phyloP scores from a whole-genome alignment of 768 basidiomycete genomes.

The Amanita subjunquillea region DNA sequence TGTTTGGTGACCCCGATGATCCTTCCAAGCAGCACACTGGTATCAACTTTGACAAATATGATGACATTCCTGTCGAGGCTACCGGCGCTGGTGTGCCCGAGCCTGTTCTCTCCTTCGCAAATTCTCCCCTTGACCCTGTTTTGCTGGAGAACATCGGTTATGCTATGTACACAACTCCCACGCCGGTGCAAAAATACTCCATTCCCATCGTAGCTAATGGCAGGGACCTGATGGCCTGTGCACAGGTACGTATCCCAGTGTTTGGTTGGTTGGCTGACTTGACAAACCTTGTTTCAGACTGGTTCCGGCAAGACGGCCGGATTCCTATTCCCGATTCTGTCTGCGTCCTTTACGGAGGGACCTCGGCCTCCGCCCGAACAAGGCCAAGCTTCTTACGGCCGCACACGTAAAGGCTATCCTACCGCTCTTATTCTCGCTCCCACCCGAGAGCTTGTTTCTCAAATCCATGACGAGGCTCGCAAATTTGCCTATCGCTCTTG shows the following conservation, averaged over 20 bases:
- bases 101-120: slow-evolving; percentile 78
- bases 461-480: slow-evolving; percentile 98
- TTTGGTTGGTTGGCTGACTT: neutral
- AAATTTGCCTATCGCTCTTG: slow-evolving; percentile 99
- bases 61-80: slow-evolving; percentile 98
- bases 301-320: slow-evolving; percentile 99
- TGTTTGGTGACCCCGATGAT: slow-evolving; percentile 85
- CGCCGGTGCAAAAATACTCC: slow-evolving; percentile 99
- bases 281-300: slow-evolving; percentile 45
- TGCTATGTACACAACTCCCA: slow-evolving; percentile 91
- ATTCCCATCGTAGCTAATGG: slow-evolving; percentile 92
- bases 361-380: slow-evolving; percentile 63
- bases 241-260: slow-evolving; percentile 48
- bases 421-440: slow-evolving; percentile 97
- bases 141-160: slow-evolving; percentile 90
- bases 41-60: slow-evolving; percentile 99
- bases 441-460: slow-evolving; percentile 96
- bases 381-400: slow-evolving; percentile 37
- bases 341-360: slow-evolving; percentile 79
- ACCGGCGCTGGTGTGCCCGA: slow-evolving; percentile 97
- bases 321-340: slow-evolving; percentile 98
- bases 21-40: slow-evolving; percentile 88
- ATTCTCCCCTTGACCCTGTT: slow-evolving; percentile 84
- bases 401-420: slow-evolving; percentile 85
- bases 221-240: slow-evolving; percentile 91